These are phyloP conservation scores for Berberis vulgaris DNA, from an alignment of 164 flowering plant species.

Conservation along the genomic window DNA sequence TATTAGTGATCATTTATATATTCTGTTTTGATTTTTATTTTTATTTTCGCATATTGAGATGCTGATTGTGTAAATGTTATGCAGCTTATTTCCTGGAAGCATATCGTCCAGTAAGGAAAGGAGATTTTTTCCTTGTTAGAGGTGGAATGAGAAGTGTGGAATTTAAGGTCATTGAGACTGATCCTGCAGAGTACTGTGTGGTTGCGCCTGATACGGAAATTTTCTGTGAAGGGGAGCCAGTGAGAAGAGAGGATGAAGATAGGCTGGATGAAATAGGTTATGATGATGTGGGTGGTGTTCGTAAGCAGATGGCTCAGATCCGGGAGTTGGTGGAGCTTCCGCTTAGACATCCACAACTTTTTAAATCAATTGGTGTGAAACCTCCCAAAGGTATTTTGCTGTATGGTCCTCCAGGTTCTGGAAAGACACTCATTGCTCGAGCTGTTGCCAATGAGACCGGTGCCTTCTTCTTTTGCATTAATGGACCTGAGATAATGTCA, in stretches of 20 bases:
- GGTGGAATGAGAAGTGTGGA: slow-evolving; percentile 92
- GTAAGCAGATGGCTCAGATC: slow-evolving; percentile 93
- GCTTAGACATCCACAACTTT: slow-evolving; percentile 78
- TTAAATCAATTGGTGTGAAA: slow-evolving; percentile 80
- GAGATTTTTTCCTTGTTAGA: slow-evolving; percentile 78
- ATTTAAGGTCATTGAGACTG: slow-evolving; percentile 83
- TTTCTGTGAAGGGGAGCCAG: slow-evolving; percentile 87
- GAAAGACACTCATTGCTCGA: slow-evolving; percentile 80
- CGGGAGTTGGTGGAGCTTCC: slow-evolving; percentile 84
- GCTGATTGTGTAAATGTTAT: background rate
- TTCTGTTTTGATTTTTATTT: background rate
- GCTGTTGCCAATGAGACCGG: slow-evolving; percentile 96
- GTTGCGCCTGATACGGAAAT: slow-evolving; percentile 88
- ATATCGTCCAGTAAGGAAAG: slow-evolving; percentile 84
- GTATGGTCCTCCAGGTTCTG: slow-evolving; percentile 93
- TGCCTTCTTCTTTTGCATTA: slow-evolving; percentile 82
- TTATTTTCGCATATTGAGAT: background rate
- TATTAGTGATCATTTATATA: background rate
- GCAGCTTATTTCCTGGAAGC: slow-evolving; percentile 90
- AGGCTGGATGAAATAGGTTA: slow-evolving; percentile 81
- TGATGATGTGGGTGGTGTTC: slow-evolving; percentile 96
- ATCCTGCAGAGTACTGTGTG: slow-evolving; percentile 82
- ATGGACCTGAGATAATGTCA: slow-evolving; percentile 91
- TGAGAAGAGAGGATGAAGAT: slow-evolving; percentile 76
- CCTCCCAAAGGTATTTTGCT: slow-evolving; percentile 87